These are phyloP conservation scores for Trichoderma sp. DNA, from an alignment of 2,329 filamentous ascomycete species.

Conservation along the genomic window DNA sequence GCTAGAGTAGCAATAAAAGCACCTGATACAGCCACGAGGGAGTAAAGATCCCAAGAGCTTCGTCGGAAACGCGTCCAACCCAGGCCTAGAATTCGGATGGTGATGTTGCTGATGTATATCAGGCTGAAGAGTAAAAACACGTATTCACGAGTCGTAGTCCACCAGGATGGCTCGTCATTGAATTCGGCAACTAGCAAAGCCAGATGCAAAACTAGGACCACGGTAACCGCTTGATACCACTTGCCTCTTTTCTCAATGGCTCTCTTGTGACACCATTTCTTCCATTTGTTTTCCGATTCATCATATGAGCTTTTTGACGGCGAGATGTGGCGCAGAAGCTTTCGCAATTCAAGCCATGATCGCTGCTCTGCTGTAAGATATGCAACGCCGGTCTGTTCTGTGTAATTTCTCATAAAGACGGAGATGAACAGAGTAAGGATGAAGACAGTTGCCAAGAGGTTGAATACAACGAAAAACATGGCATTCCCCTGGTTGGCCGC, in stretches of 20 bases:
- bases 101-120: constrained; percentile 78
- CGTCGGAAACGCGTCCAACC: constrained; percentile 88
- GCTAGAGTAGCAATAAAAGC: constrained; percentile 77
- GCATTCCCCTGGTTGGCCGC: constrained; percentile 78
- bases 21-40: constrained; percentile 73
- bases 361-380: constrained; percentile 94
- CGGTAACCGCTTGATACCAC: constrained; percentile 83
- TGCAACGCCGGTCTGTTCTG: constrained; percentile 94
- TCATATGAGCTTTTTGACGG: constrained; percentile 89
- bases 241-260: constrained; percentile 90
- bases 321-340: constrained; percentile 86
- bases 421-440: constrained; percentile 96
- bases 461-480: constrained; percentile 94
- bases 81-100: constrained; percentile 80
- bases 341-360: constrained; percentile 93
- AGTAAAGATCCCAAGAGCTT: constrained; percentile 95
- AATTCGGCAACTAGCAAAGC: constrained; percentile 82
- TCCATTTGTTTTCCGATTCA: constrained; percentile 73
- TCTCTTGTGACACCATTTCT: constrained; percentile 90
- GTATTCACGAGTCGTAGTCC: constrained; percentile 68
- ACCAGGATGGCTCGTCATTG: constrained; percentile 68
- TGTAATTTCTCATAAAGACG: constrained; percentile 99
- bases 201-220: constrained; percentile 76
- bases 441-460: constrained; percentile 92
- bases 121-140: constrained; percentile 80